A percentile compares a stretch with the other conserved stretches of the same genome.
phyloP scores from a whole-genome alignment of 2,329 filamentous ascomycete species.

The Teratosphaeria gauchensis region DNA sequence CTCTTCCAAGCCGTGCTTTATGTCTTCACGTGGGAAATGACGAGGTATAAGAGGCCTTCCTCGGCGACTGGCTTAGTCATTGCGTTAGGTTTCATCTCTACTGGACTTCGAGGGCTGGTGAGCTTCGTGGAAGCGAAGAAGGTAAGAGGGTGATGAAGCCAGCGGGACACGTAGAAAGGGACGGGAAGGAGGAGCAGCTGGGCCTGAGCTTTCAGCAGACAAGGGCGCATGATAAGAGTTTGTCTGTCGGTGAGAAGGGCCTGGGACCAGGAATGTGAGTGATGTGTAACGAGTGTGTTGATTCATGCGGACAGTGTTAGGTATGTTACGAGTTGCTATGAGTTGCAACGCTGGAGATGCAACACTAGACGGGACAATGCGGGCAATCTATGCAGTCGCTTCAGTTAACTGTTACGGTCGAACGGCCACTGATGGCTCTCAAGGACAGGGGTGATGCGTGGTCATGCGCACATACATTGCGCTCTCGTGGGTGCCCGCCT shows the following conservation, averaged over 20 bases:
- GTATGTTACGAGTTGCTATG: no score
- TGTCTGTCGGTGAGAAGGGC: not conserved
- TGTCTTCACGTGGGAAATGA: conserved; percentile 64
- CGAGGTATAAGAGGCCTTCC: conserved; percentile 54
- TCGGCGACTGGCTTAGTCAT: conserved; percentile 78
- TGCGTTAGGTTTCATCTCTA: conserved; percentile 60
- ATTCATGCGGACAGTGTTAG: not conserved
- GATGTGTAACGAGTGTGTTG: not conserved
- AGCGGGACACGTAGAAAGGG: not conserved
- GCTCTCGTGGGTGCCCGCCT: not conserved
- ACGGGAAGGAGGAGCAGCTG: not conserved
- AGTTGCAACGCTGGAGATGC: not conserved
- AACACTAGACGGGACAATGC: not conserved
- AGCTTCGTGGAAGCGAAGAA: conserved; percentile 57
- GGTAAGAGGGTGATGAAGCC: conserved; percentile 56
- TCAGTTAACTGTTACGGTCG: no score
- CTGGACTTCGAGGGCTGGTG: conserved; percentile 57
- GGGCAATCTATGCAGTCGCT: no score
- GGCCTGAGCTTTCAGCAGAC: not conserved
- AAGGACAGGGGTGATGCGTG: no score
- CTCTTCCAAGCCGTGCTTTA: conserved; percentile 64
- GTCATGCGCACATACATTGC: no score
- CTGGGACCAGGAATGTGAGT: not conserved
- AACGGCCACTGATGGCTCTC: no score
- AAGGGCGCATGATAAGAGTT: not conserved